These are phyloP conservation scores for Penicillium oxalicum DNA, from an alignment of 2,329 filamentous ascomycete species.

Conservation along the genomic window DNA sequence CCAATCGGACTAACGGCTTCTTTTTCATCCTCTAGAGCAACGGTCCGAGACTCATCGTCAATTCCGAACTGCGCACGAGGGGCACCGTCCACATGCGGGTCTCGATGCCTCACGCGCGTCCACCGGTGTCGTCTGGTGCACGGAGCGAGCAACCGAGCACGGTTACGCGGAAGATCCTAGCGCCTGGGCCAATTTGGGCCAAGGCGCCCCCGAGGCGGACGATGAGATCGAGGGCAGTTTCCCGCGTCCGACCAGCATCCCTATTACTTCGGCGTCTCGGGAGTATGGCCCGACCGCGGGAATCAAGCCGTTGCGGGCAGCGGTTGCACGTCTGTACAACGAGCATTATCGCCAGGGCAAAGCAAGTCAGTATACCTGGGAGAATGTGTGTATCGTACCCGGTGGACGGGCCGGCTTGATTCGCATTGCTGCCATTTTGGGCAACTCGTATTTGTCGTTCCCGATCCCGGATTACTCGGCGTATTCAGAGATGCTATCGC, in stretches of 20 bases:
- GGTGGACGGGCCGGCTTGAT: slow-evolving; percentile 89
- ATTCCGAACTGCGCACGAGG: slow-evolving; percentile 84
- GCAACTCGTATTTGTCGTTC: slow-evolving; percentile 87
- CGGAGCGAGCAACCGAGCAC: slow-evolving; percentile 70
- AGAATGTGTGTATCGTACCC: slow-evolving; percentile 95
- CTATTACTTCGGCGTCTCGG: slow-evolving; percentile 69
- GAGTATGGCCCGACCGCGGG: slow-evolving; percentile 94
- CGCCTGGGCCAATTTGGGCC: slow-evolving; percentile 86
- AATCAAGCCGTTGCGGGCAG: slow-evolving; percentile 82
- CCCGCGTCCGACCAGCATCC: slow-evolving; percentile 68
- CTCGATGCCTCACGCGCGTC: slow-evolving; percentile 82
- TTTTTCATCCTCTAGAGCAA: slow-evolving; percentile 52
- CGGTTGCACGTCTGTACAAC: slow-evolving; percentile 89
- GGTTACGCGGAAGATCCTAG: slow-evolving; percentile 78
- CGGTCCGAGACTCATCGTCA: slow-evolving; percentile 80
- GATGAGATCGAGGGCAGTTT: slow-evolving; percentile 90
- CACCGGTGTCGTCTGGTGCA: slow-evolving; percentile 83
- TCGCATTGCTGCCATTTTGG: slow-evolving; percentile 86
- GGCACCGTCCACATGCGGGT: slow-evolving; percentile 83
- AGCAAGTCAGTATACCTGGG: slow-evolving; percentile 86
- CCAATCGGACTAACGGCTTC: slow-evolving; percentile 4
- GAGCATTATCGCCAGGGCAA: slow-evolving; percentile 84
- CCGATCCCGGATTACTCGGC: slow-evolving; percentile 95
- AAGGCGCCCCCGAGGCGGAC: slow-evolving; percentile 90
- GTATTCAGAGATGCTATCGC: slow-evolving; percentile 93